phyloP scores from a whole-genome alignment of 2,329 filamentous ascomycete species.

The Diplocarpon rosae region DNA sequence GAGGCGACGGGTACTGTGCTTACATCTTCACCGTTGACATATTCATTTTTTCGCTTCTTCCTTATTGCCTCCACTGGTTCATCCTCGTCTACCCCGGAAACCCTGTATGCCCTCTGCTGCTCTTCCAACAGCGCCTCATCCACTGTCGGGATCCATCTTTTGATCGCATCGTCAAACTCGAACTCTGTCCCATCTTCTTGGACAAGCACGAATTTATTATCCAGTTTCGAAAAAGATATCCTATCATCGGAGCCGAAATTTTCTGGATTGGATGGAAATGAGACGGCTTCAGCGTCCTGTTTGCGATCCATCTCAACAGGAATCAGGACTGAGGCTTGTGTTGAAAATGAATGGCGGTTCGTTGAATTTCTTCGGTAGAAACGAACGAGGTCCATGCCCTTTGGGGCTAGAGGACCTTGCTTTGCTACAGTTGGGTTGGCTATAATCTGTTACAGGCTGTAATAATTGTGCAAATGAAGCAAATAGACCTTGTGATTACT shows the following conservation, averaged over 20 bases:
- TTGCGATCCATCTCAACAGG: slow-evolving; percentile 17
- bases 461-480: too few species aligned
- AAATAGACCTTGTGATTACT: too few species aligned
- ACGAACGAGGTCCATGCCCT: too few species aligned
- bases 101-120: slow-evolving; percentile 50
- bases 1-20: slow-evolving; percentile 15
- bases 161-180: slow-evolving; percentile 62
- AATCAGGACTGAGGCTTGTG: too few species aligned
- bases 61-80: slow-evolving; percentile 37
- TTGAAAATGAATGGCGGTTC: too few species aligned
- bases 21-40: slow-evolving; percentile 39
- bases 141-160: slow-evolving; percentile 65
- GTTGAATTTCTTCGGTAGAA: too few species aligned
- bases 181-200: slow-evolving; percentile 77
- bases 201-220: slow-evolving; percentile 74
- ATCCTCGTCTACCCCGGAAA: slow-evolving; percentile 47
- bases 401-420: too few species aligned
- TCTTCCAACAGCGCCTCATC: slow-evolving; percentile 49
- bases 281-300: slow-evolving; percentile 8
- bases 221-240: slow-evolving; percentile 76
- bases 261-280: slow-evolving; percentile 25
- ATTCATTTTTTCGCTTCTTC: slow-evolving; percentile 41
- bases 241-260: slow-evolving; percentile 65
- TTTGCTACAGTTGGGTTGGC: too few species aligned
- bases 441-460: too few species aligned